These are phyloP conservation scores for Lichtheimia corymbifera DNA, from an alignment of 371 early-diverging fungal genomes.

Conservation along the genomic window DNA sequence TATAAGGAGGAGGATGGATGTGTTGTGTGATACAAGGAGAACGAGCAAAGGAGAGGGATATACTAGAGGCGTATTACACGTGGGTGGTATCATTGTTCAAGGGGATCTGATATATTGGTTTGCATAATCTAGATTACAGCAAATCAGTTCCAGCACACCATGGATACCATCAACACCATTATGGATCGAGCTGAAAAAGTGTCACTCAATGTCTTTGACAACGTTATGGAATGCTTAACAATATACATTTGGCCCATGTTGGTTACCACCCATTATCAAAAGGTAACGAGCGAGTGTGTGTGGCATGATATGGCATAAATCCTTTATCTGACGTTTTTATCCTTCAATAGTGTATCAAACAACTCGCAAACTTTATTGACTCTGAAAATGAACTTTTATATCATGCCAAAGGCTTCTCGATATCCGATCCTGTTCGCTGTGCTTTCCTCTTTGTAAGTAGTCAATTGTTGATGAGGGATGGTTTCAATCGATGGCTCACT, in stretches of 20 bases:
- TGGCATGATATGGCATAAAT: slow-evolving; percentile 21
- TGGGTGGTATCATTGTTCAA: too few species aligned
- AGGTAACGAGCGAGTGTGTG: slow-evolving; percentile 39
- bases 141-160: slow-evolving; percentile 31
- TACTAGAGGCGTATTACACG: too few species aligned
- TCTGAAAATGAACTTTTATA: slow-evolving; percentile 38
- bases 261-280: slow-evolving; percentile 48
- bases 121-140: not conserved
- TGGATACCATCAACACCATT: slow-evolving; percentile 40
- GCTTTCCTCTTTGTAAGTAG: slow-evolving; percentile 57
- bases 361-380: slow-evolving; percentile 41
- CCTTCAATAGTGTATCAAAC: slow-evolving; percentile 30
- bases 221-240: slow-evolving; percentile 48
- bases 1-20: not conserved
- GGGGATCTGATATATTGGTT: too few species aligned
- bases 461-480: not conserved
- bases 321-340: not conserved
- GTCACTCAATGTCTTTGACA: slow-evolving; percentile 42
- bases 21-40: not conserved
- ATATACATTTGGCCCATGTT: slow-evolving; percentile 52
- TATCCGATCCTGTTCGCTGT: slow-evolving; percentile 45
- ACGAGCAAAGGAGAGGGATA: not conserved
- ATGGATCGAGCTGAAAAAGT: slow-evolving; percentile 49
- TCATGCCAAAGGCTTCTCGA: slow-evolving; percentile 32
- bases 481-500: not conserved